Conservation (phyloP, 2,329 filamentous ascomycete species). For the Zymoseptoria crescenta region DNA sequence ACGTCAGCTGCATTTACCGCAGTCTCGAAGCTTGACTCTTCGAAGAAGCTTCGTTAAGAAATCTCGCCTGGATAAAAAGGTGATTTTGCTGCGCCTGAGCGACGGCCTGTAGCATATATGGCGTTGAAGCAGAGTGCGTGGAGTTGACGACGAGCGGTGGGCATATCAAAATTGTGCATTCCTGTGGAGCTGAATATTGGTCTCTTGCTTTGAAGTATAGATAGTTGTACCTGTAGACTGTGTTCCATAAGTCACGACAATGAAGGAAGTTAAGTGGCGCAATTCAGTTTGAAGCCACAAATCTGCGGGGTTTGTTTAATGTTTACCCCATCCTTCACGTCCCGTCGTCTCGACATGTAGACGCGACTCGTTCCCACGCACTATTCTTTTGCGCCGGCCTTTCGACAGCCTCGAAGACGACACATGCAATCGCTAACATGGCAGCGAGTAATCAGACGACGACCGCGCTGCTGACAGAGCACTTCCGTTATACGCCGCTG, state of each 20-base stretch:
- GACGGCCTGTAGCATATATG: background rate
- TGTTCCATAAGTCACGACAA: background rate
- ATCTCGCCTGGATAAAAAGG: background rate
- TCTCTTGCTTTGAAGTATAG: background rate
- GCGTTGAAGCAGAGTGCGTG: background rate
- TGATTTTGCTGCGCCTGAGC: background rate
- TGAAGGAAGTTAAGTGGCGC: background rate
- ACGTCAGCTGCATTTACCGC: constrained; percentile 19
- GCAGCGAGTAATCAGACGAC: constrained; percentile 39
- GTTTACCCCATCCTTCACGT: background rate
- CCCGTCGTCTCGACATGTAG: background rate
- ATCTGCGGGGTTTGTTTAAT: background rate
- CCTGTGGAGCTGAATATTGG: background rate
- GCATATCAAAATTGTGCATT: background rate
- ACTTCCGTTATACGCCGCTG: constrained; percentile 88
- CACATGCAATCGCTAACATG: constrained; percentile 27
- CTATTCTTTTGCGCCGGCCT: background rate
- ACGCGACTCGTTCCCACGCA: background rate
- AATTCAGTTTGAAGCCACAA: background rate
- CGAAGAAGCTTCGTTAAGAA: constrained; percentile 19
- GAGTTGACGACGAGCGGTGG: background rate
- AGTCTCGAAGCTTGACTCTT: constrained; percentile 13
- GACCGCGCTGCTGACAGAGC: constrained; percentile 74
- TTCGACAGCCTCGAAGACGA: background rate
- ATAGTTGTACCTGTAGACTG: background rate